phyloP scores from a whole-genome alignment of 495 filamentous ascomycete species.

The Cercophora newfieldiana region DNA sequence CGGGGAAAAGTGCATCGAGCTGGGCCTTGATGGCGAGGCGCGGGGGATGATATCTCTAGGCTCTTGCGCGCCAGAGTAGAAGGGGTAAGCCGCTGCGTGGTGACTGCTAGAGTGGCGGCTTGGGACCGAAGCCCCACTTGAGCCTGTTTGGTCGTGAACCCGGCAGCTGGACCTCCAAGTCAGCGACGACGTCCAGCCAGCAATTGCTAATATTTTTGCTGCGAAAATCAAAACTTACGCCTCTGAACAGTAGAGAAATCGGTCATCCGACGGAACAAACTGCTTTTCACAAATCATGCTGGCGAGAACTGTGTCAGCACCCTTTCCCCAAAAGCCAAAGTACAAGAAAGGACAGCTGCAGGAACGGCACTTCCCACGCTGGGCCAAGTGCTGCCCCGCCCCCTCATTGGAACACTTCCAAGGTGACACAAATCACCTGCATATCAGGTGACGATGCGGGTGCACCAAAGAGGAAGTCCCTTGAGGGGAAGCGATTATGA shows the following conservation, averaged over 20 bases:
- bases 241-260: slow-evolving; percentile 51
- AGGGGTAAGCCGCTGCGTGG: slow-evolving; percentile 35
- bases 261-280: slow-evolving; percentile 46
- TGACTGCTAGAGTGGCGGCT: slow-evolving; percentile 26
- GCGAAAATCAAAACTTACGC: slow-evolving; percentile 37
- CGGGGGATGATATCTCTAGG: slow-evolving; percentile 53
- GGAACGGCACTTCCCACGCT: slow-evolving; percentile 37
- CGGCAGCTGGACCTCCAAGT: slow-evolving; percentile 44
- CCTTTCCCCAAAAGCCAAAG: slow-evolving; percentile 7
- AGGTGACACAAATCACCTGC: slow-evolving; percentile 38
- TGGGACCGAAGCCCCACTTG: slow-evolving; percentile 31
- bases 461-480: slow-evolving; percentile 35
- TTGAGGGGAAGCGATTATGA: slow-evolving; percentile 22
- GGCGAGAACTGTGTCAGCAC: slow-evolving; percentile 25
- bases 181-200: slow-evolving; percentile 10
- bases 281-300: slow-evolving; percentile 57
- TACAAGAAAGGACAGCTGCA: slow-evolving; percentile 36
- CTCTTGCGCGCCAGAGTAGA: slow-evolving; percentile 41
- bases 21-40: slow-evolving; percentile 51
- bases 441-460: slow-evolving; percentile 48
- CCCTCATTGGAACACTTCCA: slow-evolving; percentile 22
- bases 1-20: slow-evolving; percentile 41
- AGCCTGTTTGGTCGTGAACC: slow-evolving; percentile 40
- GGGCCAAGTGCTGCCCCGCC: not conserved
- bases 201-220: not conserved